Evolutionary conservation across 2,329 filamentous ascomycete genomes (phyloP).

Genomic region (Aspergillus sp.): DNA sequence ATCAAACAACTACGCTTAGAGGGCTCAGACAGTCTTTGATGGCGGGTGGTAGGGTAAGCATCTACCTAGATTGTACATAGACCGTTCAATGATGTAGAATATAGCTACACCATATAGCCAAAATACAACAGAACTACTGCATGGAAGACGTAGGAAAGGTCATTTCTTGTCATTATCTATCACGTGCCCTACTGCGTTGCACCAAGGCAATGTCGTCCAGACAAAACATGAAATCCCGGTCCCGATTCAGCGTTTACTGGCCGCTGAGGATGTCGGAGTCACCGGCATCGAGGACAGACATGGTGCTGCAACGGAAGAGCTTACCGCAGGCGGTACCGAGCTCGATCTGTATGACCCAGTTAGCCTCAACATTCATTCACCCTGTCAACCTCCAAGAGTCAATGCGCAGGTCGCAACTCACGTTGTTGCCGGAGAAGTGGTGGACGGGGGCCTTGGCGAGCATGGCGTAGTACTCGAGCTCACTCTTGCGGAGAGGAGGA

Average conservation of each 20-base stretch:
- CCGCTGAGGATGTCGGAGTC: conserved; percentile 89
- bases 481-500: conserved; percentile 93
- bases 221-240: conserved; percentile 18
- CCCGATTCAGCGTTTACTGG: conserved; percentile 22
- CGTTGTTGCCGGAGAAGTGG: conserved; percentile 98
- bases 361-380: background rate
- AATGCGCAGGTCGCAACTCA: conserved; percentile 57
- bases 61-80: no score
- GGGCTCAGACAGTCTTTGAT: no score
- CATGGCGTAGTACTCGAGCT: conserved; percentile 94
- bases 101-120: no score
- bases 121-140: background rate
- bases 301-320: conserved; percentile 96
- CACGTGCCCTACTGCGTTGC: conserved; percentile 7
- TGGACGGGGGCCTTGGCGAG: conserved; percentile 91
- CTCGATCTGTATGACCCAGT: conserved; percentile 70
- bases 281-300: conserved; percentile 95
- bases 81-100: no score
- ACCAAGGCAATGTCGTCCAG: conserved; percentile 16
- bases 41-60: no score
- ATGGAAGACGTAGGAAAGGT: background rate
- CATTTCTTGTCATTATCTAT: conserved; percentile 23
- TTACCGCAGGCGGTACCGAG: conserved; percentile 98
- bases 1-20: no score
- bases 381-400: background rate